These are phyloP conservation scores for Rhodamnia argentea DNA, from an alignment of 345 rosid species.

Conservation along the genomic window DNA sequence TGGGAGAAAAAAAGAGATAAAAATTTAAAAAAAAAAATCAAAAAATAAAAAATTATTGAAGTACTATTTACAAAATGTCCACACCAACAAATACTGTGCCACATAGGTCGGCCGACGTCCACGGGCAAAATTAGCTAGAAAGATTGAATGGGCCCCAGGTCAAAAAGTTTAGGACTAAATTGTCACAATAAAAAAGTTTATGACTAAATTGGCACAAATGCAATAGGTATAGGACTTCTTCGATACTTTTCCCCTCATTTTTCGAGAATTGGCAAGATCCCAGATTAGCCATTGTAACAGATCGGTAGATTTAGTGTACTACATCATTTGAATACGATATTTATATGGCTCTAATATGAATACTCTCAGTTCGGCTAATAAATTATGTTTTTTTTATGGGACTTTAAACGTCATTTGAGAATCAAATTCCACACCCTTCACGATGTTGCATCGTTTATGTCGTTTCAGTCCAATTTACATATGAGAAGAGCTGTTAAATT, in stretches of 20 bases:
- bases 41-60: too few species aligned
- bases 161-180: too few species aligned
- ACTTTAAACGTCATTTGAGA: accelerated
- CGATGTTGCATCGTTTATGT: not conserved
- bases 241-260: not conserved
- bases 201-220: too few species aligned
- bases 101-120: too few species aligned
- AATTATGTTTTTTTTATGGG: not conserved
- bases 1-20: too few species aligned
- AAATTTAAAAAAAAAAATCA: too few species aligned
- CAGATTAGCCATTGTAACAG: not conserved
- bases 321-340: not conserved
- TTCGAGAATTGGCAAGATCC: not conserved
- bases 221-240: too few species aligned
- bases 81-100: too few species aligned
- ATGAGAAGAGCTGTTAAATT: not conserved
- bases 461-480: not conserved
- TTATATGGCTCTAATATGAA: not conserved
- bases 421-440: not conserved
- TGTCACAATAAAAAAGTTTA: too few species aligned
- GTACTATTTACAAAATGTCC: too few species aligned
- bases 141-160: too few species aligned
- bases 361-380: not conserved
- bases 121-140: too few species aligned
- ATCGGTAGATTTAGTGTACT: not conserved